Conservation (phyloP, 176 grass and related monocot genomes). For the Dactylis glomerata region DNA sequence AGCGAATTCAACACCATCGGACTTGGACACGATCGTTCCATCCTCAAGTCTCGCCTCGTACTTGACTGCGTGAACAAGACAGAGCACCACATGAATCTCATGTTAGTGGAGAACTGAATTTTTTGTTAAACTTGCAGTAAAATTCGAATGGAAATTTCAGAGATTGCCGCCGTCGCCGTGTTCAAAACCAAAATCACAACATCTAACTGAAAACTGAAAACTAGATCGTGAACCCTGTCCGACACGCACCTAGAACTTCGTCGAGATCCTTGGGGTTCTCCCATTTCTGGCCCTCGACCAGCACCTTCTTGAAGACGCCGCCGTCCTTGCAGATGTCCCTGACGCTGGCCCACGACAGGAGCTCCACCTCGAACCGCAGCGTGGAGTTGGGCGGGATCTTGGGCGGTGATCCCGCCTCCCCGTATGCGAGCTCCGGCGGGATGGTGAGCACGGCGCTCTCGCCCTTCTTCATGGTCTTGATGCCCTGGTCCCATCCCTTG, state of each 20-base stretch:
- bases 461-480: conserved; percentile 95
- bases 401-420: conserved; percentile 61
- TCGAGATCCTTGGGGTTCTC: conserved; percentile 87
- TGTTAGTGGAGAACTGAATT: neutral
- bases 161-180: neutral
- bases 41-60: conserved; percentile 73
- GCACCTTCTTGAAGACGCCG: conserved; percentile 71
- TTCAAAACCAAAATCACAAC: too few relatives aligned
- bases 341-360: conserved; percentile 81
- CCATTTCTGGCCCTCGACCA: conserved; percentile 79
- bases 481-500: conserved; percentile 91
- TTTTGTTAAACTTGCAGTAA: neutral
- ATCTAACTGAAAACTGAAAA: too few relatives aligned
- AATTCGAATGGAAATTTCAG: neutral
- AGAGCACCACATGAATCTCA: neutral
- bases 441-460: conserved; percentile 86
- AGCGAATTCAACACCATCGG: conserved; percentile 70
- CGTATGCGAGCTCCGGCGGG: conserved; percentile 77
- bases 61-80: conserved; percentile 40
- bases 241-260: conserved; percentile 64
- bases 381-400: conserved; percentile 70
- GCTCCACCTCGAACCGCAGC: conserved; percentile 76
- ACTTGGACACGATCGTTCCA: conserved; percentile 67
- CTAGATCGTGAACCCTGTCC: neutral
- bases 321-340: conserved; percentile 97